phyloP scores from a whole-genome alignment of 2,329 filamentous ascomycete species.

The Xenoacremonium recifei region DNA sequence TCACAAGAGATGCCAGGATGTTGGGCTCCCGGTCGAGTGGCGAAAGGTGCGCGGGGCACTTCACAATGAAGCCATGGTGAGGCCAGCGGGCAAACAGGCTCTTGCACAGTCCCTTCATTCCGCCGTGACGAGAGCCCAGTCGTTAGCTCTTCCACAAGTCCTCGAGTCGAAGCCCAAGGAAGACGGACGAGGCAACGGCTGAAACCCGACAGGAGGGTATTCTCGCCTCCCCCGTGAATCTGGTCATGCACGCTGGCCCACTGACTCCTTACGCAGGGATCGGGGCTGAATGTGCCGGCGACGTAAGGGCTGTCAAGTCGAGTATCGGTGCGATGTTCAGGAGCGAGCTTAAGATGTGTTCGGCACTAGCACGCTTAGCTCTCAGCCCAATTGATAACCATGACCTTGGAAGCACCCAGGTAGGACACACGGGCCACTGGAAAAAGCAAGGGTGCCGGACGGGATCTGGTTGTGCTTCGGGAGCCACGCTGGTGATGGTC shows the following conservation, averaged over 20 bases:
- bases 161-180: not conserved
- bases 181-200: not conserved
- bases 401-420: slow-evolving; percentile 19
- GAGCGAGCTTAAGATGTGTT: slow-evolving; percentile 15
- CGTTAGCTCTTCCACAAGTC: not conserved
- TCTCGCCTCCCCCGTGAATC: not conserved
- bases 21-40: slow-evolving; percentile 46
- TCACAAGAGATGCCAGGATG: slow-evolving; percentile 44
- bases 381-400: slow-evolving; percentile 17
- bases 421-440: slow-evolving; percentile 14
- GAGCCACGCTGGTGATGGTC: slow-evolving; percentile 14
- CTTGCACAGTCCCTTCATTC: slow-evolving; percentile 25
- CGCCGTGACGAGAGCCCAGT: slow-evolving; percentile 19
- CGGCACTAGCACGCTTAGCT: slow-evolving; percentile 18
- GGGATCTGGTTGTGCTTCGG: slow-evolving; percentile 15
- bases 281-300: slow-evolving; percentile 12
- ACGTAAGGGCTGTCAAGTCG: slow-evolving; percentile 18
- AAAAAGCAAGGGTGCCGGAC: slow-evolving; percentile 16
- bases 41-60: slow-evolving; percentile 47
- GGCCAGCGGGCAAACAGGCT: slow-evolving; percentile 28
- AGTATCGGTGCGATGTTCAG: slow-evolving; percentile 11
- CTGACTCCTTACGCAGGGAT: no score
- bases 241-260: slow-evolving; percentile 26
- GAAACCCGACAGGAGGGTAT: not conserved
- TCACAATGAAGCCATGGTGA: slow-evolving; percentile 56